Conservation (phyloP, 2,329 filamentous ascomycete genomes). For the Neocatenulostroma microsporum region DNA sequence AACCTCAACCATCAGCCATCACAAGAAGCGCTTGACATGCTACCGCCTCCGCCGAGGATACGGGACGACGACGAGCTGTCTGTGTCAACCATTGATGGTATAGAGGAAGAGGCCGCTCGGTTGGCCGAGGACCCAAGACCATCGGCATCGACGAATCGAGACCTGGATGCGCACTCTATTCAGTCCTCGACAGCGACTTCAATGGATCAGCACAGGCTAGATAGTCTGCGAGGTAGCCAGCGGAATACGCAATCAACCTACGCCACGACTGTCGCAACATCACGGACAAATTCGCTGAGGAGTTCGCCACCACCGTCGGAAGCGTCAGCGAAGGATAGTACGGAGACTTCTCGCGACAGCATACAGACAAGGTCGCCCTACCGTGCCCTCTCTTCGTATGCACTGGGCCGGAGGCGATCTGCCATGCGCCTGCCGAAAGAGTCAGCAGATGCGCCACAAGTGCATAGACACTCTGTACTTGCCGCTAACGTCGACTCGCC, state of each 20-base stretch:
- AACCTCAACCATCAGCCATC: conserved; percentile 13
- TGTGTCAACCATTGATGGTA: conserved; percentile 11
- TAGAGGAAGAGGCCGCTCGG: conserved; percentile 11
- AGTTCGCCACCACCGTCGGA: conserved; percentile 19
- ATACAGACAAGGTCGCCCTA: conserved; percentile 11
- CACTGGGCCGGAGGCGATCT: conserved; percentile 18
- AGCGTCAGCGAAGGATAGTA: conserved; percentile 11
- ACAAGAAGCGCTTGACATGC: background rate
- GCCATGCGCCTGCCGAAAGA: conserved; percentile 10
- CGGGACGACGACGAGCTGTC: conserved; percentile 7
- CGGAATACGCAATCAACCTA: conserved; percentile 24
- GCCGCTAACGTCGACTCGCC: conserved; percentile 3
- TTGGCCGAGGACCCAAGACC: conserved; percentile 6
- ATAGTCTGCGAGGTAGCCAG: conserved; percentile 23
- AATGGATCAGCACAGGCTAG: conserved; percentile 21
- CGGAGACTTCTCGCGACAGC: conserved; percentile 11
- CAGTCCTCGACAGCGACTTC: conserved; percentile 20
- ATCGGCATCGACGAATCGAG: conserved; percentile 3
- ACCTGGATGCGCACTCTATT: conserved; percentile 19
- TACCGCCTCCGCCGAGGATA: conserved; percentile 1
- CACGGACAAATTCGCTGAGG: conserved; percentile 23
- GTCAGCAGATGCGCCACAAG: too few species aligned
- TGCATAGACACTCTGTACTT: too few species aligned
- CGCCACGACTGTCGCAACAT: conserved; percentile 15
- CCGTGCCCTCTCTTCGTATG: conserved; percentile 20